phyloP scores from a whole-genome alignment of 768 basidiomycete species.

The Austroboletus eburneus region DNA sequence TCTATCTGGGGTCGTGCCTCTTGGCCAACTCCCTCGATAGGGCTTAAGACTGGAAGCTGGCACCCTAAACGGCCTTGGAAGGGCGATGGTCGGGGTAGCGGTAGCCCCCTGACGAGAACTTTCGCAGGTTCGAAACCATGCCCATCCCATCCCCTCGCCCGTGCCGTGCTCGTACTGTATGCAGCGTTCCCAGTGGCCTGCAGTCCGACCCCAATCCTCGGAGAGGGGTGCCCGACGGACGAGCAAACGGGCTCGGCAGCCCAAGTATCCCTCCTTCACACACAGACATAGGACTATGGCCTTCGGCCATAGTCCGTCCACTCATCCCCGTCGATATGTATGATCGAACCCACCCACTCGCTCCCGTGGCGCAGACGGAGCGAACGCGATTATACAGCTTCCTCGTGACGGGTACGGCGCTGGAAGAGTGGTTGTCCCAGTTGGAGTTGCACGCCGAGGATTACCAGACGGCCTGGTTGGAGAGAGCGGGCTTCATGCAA shows the following conservation, averaged over 20 bases:
- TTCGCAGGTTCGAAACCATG: too few relatives aligned
- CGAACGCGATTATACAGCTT: slow-evolving; percentile 65
- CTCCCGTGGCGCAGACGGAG: slow-evolving; percentile 65
- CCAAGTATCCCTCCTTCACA: slow-evolving; percentile 61
- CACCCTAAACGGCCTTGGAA: too few relatives aligned
- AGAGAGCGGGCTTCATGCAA: slow-evolving; percentile 52
- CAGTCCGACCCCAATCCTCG: too few relatives aligned
- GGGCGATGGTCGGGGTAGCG: too few relatives aligned
- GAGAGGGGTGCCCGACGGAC: too few relatives aligned
- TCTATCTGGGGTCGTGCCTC: too few relatives aligned
- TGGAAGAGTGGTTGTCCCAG: slow-evolving; percentile 67
- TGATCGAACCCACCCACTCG: slow-evolving; percentile 28
- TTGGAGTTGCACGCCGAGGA: slow-evolving; percentile 26
- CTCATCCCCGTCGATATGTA: slow-evolving; percentile 37
- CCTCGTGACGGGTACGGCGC: slow-evolving; percentile 53
- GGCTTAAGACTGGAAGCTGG: too few relatives aligned
- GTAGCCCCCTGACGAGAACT: too few relatives aligned
- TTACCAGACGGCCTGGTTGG: slow-evolving; percentile 38
- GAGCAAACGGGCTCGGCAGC: slow-evolving; percentile 65
- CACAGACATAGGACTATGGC: slow-evolving; percentile 36
- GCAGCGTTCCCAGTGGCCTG: too few relatives aligned
- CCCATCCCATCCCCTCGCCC: too few relatives aligned
- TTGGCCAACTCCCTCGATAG: too few relatives aligned
- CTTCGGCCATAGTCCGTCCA: slow-evolving; percentile 37
- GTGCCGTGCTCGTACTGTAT: too few relatives aligned